phyloP scores from a whole-genome alignment of 805 yeast species.

The Candida sonorensis region DNA sequence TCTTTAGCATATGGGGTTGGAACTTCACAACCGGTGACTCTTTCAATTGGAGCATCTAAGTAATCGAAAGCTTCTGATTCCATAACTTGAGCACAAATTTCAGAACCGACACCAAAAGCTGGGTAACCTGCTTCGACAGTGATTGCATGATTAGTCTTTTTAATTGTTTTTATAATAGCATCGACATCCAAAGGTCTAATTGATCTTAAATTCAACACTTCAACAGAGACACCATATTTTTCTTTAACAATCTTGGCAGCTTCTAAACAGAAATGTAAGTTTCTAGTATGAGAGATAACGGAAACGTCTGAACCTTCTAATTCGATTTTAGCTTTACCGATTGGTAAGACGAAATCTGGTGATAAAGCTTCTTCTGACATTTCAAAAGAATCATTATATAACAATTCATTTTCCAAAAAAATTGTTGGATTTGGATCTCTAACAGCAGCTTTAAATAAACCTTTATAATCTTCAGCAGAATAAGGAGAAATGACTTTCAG shows the following conservation, averaged over 20 bases:
- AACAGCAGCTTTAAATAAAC: slow-evolving; percentile 90
- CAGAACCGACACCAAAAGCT: slow-evolving; percentile 97
- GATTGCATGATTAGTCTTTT: slow-evolving; percentile 94
- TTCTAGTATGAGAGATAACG: slow-evolving; percentile 86
- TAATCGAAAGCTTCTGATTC: slow-evolving; percentile 97
- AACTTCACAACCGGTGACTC: slow-evolving; percentile 99
- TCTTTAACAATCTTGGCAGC: slow-evolving; percentile 85
- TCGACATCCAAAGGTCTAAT: slow-evolving; percentile 94
- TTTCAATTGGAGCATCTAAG: slow-evolving; percentile 96
- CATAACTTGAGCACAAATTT: slow-evolving; percentile 95
- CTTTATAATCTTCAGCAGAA: slow-evolving; percentile 93
- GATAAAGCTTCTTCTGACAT: slow-evolving; percentile 84
- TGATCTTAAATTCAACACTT: slow-evolving; percentile 91
- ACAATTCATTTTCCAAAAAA: slow-evolving; percentile 90
- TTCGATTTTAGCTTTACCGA: slow-evolving; percentile 95
- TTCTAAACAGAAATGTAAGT: slow-evolving; percentile 75
- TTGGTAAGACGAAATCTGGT: slow-evolving; percentile 85
- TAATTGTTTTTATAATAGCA: slow-evolving; percentile 77
- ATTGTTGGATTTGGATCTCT: slow-evolving; percentile 99
- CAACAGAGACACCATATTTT: slow-evolving; percentile 83
- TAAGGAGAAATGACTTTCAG: slow-evolving; percentile 94
- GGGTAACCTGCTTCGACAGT: slow-evolving; percentile 98
- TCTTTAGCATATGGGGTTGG: slow-evolving; percentile 98
- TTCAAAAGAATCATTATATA: slow-evolving; percentile 88
- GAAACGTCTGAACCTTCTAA: slow-evolving; percentile 87